phyloP scores from a whole-genome alignment of 1,284 basidiomycete genomes.

The Melampsora americana region DNA sequence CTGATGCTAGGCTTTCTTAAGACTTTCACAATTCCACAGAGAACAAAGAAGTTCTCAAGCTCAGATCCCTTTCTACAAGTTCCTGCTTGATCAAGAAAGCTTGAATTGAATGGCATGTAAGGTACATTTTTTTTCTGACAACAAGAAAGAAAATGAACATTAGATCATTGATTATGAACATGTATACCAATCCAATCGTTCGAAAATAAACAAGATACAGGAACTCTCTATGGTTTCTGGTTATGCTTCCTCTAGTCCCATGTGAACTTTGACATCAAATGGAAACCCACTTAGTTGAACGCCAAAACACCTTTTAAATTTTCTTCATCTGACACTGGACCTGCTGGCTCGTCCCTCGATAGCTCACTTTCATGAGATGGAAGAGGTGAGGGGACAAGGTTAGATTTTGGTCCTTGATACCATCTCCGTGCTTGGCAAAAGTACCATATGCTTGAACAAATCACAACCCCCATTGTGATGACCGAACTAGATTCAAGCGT shows the following conservation, averaged over 20 bases:
- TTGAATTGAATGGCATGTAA: too few relatives aligned
- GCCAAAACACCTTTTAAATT: not conserved
- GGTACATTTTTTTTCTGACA: too few relatives aligned
- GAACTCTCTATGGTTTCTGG: not conserved
- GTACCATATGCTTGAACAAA: constrained; percentile 30
- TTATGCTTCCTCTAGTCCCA: not conserved
- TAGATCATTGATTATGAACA: too few relatives aligned
- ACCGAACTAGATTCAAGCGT: constrained; percentile 18
- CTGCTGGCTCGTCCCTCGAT: not conserved
- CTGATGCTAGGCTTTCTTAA: too few relatives aligned
- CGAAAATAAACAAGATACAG: not conserved
- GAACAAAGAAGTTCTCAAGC: too few relatives aligned
- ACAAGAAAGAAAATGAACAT: too few relatives aligned
- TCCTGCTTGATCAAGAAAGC: too few relatives aligned
- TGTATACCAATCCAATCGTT: too few relatives aligned
- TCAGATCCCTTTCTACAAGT: too few relatives aligned
- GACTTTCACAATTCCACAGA: too few relatives aligned
- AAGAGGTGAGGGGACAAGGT: not conserved
- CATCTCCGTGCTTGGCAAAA: constrained; percentile 29
- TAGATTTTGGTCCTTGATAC: constrained; percentile 37
- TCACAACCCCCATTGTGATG: constrained; percentile 27
- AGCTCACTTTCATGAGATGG: not conserved
- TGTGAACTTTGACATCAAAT: not conserved
- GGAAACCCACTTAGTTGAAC: not conserved
- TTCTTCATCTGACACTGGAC: too few relatives aligned